Conservation (phyloP, 768 basidiomycete species). For the Arthromyces matolae region DNA sequence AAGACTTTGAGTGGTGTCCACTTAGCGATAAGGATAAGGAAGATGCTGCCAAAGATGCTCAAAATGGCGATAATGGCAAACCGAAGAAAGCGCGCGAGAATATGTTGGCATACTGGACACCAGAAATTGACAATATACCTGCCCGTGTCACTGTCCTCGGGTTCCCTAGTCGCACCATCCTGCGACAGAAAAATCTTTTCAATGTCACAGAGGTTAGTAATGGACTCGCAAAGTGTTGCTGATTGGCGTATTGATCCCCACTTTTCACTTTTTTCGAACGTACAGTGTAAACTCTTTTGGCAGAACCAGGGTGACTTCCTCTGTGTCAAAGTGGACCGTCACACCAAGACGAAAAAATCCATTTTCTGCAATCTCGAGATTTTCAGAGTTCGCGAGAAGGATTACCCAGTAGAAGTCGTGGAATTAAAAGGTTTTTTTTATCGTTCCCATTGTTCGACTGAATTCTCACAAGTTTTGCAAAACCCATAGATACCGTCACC, state of each 20-base stretch:
- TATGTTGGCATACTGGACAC: conserved; percentile 96
- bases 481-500: conserved; percentile 72
- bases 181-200: conserved; percentile 96
- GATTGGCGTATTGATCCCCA: conserved; percentile 1
- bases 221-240: neutral
- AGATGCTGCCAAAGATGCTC: conserved; percentile 53
- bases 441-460: neutral
- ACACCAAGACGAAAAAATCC: conserved; percentile 98
- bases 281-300: conserved; percentile 95
- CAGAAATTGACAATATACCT: conserved; percentile 94
- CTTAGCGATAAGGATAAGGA: conserved; percentile 86
- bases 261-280: conserved; percentile 2
- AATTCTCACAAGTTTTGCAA: conserved; percentile 4
- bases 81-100: conserved; percentile 81
- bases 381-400: conserved; percentile 95
- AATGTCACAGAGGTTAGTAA: conserved; percentile 88
- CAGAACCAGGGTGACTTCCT: conserved; percentile 98
- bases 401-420: conserved; percentile 95
- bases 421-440: conserved; percentile 80
- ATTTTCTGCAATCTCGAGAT: conserved; percentile 98
- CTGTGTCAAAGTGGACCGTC: conserved; percentile 98
- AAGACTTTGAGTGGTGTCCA: conserved; percentile 99
- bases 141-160: conserved; percentile 91
- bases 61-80: conserved; percentile 30
- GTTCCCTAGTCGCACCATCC: conserved; percentile 78